Evolutionary conservation across 2,329 filamentous ascomycete species (phyloP).

Genomic region (Colletotrichum sp.): DNA sequence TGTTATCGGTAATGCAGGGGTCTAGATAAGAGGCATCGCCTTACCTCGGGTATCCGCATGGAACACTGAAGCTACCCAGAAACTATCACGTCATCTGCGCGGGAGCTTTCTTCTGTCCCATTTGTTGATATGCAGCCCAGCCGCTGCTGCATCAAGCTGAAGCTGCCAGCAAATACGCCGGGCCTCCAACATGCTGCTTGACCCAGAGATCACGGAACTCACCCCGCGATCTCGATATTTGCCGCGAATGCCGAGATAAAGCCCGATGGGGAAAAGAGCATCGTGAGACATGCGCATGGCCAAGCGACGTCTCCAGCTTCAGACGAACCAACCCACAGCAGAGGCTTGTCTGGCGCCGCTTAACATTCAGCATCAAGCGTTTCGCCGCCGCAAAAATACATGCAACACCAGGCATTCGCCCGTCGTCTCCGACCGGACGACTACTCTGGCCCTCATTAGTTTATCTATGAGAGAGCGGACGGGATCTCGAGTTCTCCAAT

Average conservation of each 20-base stretch:
- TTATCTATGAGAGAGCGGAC: conserved; percentile 21
- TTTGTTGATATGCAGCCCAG: neutral
- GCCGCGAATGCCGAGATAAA: neutral
- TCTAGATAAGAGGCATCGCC: neutral
- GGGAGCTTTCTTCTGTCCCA: neutral
- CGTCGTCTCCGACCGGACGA: conserved; percentile 20
- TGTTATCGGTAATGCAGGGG: neutral
- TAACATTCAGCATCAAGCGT: neutral
- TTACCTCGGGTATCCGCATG: conserved; percentile 1
- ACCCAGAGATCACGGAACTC: neutral
- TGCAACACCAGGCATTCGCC: conserved; percentile 17
- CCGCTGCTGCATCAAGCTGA: neutral
- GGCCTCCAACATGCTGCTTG: neutral
- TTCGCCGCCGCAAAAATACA: neutral
- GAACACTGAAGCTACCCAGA: neutral
- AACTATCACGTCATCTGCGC: neutral
- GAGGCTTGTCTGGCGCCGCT: neutral
- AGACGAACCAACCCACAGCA: neutral
- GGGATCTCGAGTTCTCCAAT: conserved; percentile 20
- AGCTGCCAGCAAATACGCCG: neutral
- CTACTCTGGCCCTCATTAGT: conserved; percentile 19
- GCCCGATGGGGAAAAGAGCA: neutral
- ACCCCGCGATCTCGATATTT: neutral
- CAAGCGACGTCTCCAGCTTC: neutral
- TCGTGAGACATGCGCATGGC: neutral